These are phyloP conservation scores for Kluyveromyces sp. DNA, from an alignment of 1,139 yeast species.

Conservation along the genomic window DNA sequence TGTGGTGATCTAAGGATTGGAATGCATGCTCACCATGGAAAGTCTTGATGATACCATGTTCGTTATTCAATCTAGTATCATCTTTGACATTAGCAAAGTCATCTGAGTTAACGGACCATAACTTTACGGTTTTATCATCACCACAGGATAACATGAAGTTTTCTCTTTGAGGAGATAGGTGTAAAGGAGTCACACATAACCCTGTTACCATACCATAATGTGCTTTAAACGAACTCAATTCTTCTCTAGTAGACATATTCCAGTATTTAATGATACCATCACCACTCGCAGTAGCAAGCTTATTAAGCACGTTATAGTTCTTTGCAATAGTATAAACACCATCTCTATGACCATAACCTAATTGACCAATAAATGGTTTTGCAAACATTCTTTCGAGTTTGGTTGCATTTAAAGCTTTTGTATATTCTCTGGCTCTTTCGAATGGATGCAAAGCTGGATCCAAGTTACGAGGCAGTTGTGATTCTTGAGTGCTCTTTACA, in stretches of 20 bases:
- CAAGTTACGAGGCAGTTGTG: conserved; percentile 79
- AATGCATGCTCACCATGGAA: conserved; percentile 80
- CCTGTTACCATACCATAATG: conserved; percentile 92
- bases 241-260: conserved; percentile 71
- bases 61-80: conserved; percentile 21
- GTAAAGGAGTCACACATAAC: conserved; percentile 45
- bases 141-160: conserved; percentile 74
- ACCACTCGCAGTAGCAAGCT: conserved; percentile 86
- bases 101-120: conserved; percentile 53
- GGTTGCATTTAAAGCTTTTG: conserved; percentile 90
- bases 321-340: conserved; percentile 90
- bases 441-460: conserved; percentile 95
- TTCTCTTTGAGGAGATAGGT: conserved; percentile 40
- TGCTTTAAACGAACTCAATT: conserved; percentile 70
- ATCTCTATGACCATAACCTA: conserved; percentile 92
- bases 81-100: conserved; percentile 34
- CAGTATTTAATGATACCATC: conserved; percentile 94
- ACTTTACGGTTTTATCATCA: conserved; percentile 78
- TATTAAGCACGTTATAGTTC: conserved; percentile 60
- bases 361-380: conserved; percentile 90
- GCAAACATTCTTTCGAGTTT: conserved; percentile 96
- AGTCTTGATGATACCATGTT: conserved; percentile 56
- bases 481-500: conserved; percentile 81
- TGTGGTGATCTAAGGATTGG: conserved; percentile 80
- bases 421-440: conserved; percentile 93